Base-by-base conservation (phyloP, 805 yeast species). In the Metschnikowia kunwiensis region DNA sequence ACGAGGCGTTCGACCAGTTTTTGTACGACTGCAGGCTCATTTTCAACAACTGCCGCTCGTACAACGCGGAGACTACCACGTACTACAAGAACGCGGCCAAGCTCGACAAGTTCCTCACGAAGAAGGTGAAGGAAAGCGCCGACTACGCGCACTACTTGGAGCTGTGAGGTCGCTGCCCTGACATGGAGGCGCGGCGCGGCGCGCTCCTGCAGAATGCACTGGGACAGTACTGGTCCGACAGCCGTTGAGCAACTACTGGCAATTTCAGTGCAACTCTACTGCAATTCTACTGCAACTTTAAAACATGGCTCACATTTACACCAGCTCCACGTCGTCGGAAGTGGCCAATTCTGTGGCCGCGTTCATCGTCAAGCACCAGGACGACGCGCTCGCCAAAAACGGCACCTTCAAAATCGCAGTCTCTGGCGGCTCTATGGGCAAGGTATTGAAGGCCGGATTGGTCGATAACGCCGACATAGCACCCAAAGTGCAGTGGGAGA, bases 11-110 rank as follows among this genome's bases (percentile, higher is more conserved):
- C 75, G 96, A 88, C 50, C 91, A 88, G 53, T 93, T 89, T 58
- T 72, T 89, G 39, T 85, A 88, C 58, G 99, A 93, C 63, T 78
- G 93, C 27, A 77, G 82, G 42, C 70, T 93, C 53, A 78, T 93
- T 18, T 89, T 85, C 66, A 84, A 85, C 54, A 93, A 93, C 57
- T 93, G 98, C 65, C 75, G 97, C 38, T 73, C 85, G 33, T 93
- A 93, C 65, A 93, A 93, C 57, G 86, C 91, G 42, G 97, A 93
- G 53, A 80, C 84, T 24, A 93, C 98, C 3, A 89, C 98, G 0
- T 93, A 93, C 60, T 93, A 74, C 70, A 93, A 93, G 61, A 88
- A 91, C 63, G 98, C 98, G 14, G 86, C 80, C 47, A 86, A 91
- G 58, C 72, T 93, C 53, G 98, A 93, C 62, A 91, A 88, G 63